These are phyloP conservation scores for Fusarium sublunatum DNA, from an alignment of 2,329 filamentous ascomycete species.

Conservation along the genomic window DNA sequence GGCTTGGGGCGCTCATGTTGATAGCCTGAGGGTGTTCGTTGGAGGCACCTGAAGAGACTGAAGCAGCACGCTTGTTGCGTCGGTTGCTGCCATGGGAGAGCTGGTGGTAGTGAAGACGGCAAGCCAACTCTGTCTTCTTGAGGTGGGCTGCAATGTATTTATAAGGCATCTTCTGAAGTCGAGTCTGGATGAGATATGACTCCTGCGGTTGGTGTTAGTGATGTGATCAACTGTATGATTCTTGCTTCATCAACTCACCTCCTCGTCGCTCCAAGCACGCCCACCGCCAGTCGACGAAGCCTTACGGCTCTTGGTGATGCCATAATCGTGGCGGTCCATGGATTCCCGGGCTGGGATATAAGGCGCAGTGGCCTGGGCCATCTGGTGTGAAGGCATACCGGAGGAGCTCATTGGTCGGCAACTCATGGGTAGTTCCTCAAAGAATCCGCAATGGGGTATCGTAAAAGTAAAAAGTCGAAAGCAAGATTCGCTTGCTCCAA, in stretches of 20 bases:
- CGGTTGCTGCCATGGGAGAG: conserved; percentile 84
- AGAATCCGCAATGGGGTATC: conserved; percentile 39
- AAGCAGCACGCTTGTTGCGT: conserved; percentile 80
- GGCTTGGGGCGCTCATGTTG: conserved; percentile 59
- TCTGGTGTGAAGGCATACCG: conserved; percentile 63
- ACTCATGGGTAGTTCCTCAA: conserved; percentile 35
- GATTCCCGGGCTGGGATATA: conserved; percentile 66
- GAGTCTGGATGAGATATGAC: conserved; percentile 83
- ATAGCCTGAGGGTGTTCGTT: conserved; percentile 63
- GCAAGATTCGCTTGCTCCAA: conserved; percentile 33
- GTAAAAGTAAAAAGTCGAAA: conserved; percentile 28
- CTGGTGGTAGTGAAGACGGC: conserved; percentile 88
- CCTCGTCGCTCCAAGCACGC: conserved; percentile 86
- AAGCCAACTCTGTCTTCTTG: conserved; percentile 89
- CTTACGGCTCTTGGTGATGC: conserved; percentile 74
- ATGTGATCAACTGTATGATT: background rate
- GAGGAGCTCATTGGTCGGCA: conserved; percentile 35
- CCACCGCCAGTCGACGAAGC: conserved; percentile 77
- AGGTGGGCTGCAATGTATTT: conserved; percentile 88
- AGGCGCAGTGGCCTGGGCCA: conserved; percentile 56
- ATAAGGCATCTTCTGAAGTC: conserved; percentile 89
- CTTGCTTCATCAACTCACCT: conserved; percentile 63
- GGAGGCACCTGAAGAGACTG: conserved; percentile 72
- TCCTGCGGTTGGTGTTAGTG: conserved; percentile 64
- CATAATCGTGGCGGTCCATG: conserved; percentile 68